A percentile compares a stretch with the other conserved stretches of the same genome.
Evolutionary conservation across 768 basidiomycete species (phyloP).

Genomic region (Leccinum ochraceum): DNA sequence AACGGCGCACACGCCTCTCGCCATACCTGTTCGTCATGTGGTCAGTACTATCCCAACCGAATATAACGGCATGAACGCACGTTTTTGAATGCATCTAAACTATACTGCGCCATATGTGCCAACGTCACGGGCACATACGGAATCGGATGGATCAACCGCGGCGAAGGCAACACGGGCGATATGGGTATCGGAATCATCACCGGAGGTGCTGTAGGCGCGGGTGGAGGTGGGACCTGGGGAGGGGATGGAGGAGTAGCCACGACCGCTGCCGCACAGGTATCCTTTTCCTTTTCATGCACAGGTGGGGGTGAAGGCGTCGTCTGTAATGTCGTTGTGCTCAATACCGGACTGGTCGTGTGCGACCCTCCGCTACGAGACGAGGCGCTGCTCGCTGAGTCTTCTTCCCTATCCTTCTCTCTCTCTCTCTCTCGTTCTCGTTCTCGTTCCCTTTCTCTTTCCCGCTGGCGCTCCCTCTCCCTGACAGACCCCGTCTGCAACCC

Average conservation of each 20-base stretch:
- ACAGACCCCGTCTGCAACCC: slow-evolving; percentile 29
- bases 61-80: slow-evolving; percentile 40
- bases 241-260: neutral
- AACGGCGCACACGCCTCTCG: slow-evolving; percentile 70
- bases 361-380: slow-evolving; percentile 54
- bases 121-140: slow-evolving; percentile 65
- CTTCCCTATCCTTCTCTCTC: slow-evolving; percentile 34
- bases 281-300: slow-evolving; percentile 37
- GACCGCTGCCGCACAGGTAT: slow-evolving; percentile 25
- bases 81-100: slow-evolving; percentile 54
- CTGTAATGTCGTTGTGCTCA: slow-evolving; percentile 71
- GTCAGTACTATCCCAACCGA: slow-evolving; percentile 3
- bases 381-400: slow-evolving; percentile 48
- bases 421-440: slow-evolving; percentile 20
- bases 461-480: slow-evolving; percentile 16
- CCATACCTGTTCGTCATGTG: slow-evolving; percentile 52
- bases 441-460: slow-evolving; percentile 6
- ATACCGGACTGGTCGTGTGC: slow-evolving; percentile 68
- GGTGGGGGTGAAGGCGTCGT: slow-evolving; percentile 82
- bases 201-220: neutral
- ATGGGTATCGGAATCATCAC: slow-evolving; percentile 40
- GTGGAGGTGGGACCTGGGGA: neutral
- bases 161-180: slow-evolving; percentile 62
- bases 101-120: slow-evolving; percentile 55
- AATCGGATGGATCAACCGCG: slow-evolving; percentile 62